Evolutionary conservation across 768 basidiomycete genomes (phyloP), one percentile per base, ranked within the genome.

Genomic region (Lactarius quietus): DNA sequence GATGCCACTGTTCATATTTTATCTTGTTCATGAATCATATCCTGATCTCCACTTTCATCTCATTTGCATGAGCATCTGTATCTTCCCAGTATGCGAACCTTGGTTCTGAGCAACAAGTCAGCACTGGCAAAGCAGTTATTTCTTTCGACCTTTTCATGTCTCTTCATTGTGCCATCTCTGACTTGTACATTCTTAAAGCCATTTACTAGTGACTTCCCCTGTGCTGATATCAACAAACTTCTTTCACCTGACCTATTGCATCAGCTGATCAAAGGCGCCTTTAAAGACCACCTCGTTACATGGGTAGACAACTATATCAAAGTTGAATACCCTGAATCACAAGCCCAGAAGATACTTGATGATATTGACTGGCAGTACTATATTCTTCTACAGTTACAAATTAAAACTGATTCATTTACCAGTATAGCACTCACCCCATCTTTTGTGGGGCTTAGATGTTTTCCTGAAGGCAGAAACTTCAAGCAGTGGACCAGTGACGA

Each of bases 171-270:
- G 9, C 33, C 9, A 33, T 33, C 3, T 33, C 33, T 33, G 33
- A 33, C 33, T 33, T 33, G 3, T 33, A 33, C 3, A 3, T 33
- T 33, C 9, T 33, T 33, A 9, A 33, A 77, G 76, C 75, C 75
- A 9, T 78, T 78, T 43, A 78, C 73, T 0, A 64, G 64, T n/a
- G 56, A 71, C 20, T 78, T 77, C 43, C 76, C 76, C 0, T 67
- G 57, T 31, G 76, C 77, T 0, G 72, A 78, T 48, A 78, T 78
- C 10, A 63, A 72, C 57, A 65, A 76, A 53, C 70, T 76, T 0
- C 59, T 76, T 0, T 56, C 74, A 6, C 68, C 71, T 3, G 73
- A 76, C 48, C 63, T 77, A 0, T 69, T 77, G 3, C 75, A 76
- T 63, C 75, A 76, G 62, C 14, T 75, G 75, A 77, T 36, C 35